Conservation (phyloP, 2,329 filamentous ascomycete genomes). For the Pseudopyrenochaeta lycopersici region DNA sequence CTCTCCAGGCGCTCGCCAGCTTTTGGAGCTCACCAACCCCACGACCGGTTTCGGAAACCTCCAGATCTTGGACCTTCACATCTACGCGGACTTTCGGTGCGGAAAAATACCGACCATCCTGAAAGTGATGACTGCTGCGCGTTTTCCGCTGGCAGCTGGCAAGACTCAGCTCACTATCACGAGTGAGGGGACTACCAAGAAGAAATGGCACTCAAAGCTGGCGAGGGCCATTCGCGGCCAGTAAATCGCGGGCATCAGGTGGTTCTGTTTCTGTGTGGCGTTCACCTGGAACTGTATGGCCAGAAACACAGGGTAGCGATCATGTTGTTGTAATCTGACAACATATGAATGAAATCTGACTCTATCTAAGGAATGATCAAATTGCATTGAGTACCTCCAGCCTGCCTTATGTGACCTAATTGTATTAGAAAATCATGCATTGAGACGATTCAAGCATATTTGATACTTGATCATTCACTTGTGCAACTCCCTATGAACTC, state of each 20-base stretch:
- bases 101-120: not conserved
- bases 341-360: not conserved
- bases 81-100: conserved; percentile 7
- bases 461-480: not conserved
- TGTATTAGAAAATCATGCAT: not conserved
- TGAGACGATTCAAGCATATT: not conserved
- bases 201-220: not conserved
- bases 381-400: not conserved
- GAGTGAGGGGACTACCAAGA: not conserved
- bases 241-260: not conserved
- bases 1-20: conserved; percentile 17
- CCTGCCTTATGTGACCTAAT: not conserved
- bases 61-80: conserved; percentile 11
- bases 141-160: conserved; percentile 12
- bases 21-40: conserved; percentile 12
- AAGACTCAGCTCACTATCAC: conserved; percentile 1
- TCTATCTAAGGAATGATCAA: not conserved
- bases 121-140: conserved; percentile 4
- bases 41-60: conserved; percentile 11
- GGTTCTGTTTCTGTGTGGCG: not conserved
- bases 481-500: not conserved
- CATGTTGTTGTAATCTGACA: conserved; percentile 1
- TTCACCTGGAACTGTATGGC: not conserved
- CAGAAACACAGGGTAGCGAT: not conserved
- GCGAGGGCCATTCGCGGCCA: not conserved